phyloP scores from a whole-genome alignment of 2,329 filamentous ascomycete species.

The Ophiosphaerella narmari region DNA sequence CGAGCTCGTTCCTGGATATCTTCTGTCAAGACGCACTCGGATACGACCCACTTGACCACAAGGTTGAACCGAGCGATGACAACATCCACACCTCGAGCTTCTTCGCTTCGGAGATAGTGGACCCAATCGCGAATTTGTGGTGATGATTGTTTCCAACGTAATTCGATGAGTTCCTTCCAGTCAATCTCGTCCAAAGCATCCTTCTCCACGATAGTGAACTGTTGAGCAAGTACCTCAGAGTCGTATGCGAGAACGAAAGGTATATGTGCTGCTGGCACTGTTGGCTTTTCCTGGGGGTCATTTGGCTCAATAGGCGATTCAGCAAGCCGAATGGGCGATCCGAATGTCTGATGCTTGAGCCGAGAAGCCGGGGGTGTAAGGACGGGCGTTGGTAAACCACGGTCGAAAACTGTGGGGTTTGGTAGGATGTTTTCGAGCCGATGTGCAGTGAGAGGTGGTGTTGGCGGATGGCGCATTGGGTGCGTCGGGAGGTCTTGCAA shows the following conservation, averaged over 20 bases:
- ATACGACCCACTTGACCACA: slow-evolving; percentile 85
- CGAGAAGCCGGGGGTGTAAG: slow-evolving; percentile 42
- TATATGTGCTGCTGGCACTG: slow-evolving; percentile 56
- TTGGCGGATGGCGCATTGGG: slow-evolving; percentile 47
- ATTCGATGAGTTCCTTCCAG: slow-evolving; percentile 84
- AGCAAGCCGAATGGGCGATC: slow-evolving; percentile 17
- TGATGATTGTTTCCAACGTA: slow-evolving; percentile 76
- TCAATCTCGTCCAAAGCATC: slow-evolving; percentile 85
- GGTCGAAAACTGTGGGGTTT: slow-evolving; percentile 38
- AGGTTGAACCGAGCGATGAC: slow-evolving; percentile 87
- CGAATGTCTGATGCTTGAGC: slow-evolving; percentile 28
- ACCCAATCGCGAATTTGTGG: slow-evolving; percentile 77
- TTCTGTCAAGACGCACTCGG: slow-evolving; percentile 76
- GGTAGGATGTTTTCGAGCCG: slow-evolving; percentile 28
- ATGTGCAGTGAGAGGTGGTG: slow-evolving; percentile 50
- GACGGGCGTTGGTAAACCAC: slow-evolving; percentile 45
- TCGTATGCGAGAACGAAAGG: slow-evolving; percentile 83
- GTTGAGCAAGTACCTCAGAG: slow-evolving; percentile 76
- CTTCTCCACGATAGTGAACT: slow-evolving; percentile 85
- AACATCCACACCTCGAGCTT: slow-evolving; percentile 77
- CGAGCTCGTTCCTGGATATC: slow-evolving; percentile 72
- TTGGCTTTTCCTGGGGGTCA: slow-evolving; percentile 19
- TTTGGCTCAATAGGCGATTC: slow-evolving; percentile 31
- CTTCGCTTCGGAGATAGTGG: slow-evolving; percentile 73
- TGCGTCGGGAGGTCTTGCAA: slow-evolving; percentile 34